phyloP scores from a whole-genome alignment of 768 basidiomycete genomes.

The Exidia glandulosa region DNA sequence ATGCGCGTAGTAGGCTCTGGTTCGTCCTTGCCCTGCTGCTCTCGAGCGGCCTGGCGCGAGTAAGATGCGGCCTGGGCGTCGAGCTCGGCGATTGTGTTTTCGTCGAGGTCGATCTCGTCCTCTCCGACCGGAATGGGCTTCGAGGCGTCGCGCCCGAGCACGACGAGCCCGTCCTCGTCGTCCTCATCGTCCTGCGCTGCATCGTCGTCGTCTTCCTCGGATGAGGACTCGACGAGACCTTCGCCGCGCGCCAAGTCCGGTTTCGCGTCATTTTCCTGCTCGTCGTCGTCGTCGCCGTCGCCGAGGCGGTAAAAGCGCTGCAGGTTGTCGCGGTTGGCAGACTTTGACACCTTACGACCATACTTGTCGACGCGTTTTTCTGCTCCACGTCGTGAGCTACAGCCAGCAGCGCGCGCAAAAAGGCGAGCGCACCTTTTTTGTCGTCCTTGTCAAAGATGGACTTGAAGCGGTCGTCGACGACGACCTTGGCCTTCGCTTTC shows the following conservation, averaged over 20 bases:
- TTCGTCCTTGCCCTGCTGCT: conserved; percentile 10
- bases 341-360: conserved; percentile 58
- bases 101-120: conserved; percentile 71
- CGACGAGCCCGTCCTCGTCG: conserved; percentile 38
- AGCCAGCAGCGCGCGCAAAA: background rate
- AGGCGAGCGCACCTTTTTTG: conserved; percentile 15
- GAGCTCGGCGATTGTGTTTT: conserved; percentile 52
- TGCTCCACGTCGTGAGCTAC: conserved; percentile 17
- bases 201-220: conserved; percentile 39
- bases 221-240: conserved; percentile 78
- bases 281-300: conserved; percentile 27
- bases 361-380: conserved; percentile 75
- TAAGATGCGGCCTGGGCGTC: conserved; percentile 66
- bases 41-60: conserved; percentile 23
- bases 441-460: conserved; percentile 48
- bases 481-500: conserved; percentile 69
- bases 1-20: conserved; percentile 57
- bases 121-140: conserved; percentile 32
- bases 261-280: conserved; percentile 15
- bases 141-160: conserved; percentile 37
- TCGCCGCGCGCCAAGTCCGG: conserved; percentile 86
- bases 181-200: conserved; percentile 29
- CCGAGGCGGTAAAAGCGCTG: conserved; percentile 67
- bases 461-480: conserved; percentile 89
- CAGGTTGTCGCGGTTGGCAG: conserved; percentile 64